Percentiles rank a stretch among this genome's conserved stretches.
Evolutionary conservation across 371 early-diverging fungal genomes (phyloP).

Genomic region (Apophysomyces trapeziformis): DNA sequence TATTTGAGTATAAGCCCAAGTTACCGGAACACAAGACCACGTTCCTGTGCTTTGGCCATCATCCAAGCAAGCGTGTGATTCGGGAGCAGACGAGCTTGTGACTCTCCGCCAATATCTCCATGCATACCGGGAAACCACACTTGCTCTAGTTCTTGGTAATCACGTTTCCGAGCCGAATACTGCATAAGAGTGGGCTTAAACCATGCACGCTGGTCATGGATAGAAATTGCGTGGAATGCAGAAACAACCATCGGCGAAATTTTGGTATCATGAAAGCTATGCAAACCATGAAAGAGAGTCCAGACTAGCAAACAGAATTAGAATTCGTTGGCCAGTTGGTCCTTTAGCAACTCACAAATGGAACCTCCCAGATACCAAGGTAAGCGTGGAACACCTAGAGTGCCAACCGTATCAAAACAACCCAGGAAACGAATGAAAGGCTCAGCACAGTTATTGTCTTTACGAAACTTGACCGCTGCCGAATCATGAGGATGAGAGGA

Average conservation of each 20-base stretch:
- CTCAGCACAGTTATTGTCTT: conserved; percentile 21
- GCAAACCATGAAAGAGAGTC: conserved; percentile 30
- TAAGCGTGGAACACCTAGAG: conserved; percentile 41
- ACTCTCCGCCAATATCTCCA: conserved; percentile 34
- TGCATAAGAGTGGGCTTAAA: conserved; percentile 39
- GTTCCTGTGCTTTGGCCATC: conserved; percentile 32
- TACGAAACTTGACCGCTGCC: conserved; percentile 24
- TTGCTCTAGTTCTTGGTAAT: conserved; percentile 34
- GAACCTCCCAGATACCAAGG: conserved; percentile 48
- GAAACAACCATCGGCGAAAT: conserved; percentile 33
- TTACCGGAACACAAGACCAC: conserved; percentile 35
- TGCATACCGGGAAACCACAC: conserved; percentile 51
- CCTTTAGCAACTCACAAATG: conserved; percentile 22
- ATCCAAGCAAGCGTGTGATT: conserved; percentile 44
- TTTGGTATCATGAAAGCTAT: conserved; percentile 41
- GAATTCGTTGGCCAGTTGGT: background rate
- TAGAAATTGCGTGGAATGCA: conserved; percentile 44
- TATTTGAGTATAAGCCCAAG: background rate
- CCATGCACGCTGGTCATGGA: conserved; percentile 50
- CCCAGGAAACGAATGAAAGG: conserved; percentile 40
- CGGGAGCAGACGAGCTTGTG: conserved; percentile 21
- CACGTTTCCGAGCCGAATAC: conserved; percentile 15
- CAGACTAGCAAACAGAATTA: conserved; percentile 23
- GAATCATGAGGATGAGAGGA: conserved; percentile 14
- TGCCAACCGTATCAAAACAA: conserved; percentile 48